A percentile compares a stretch with the other conserved stretches of the same genome.
Evolutionary conservation across 306 rosid genomes (phyloP).

Genomic region (Sicyos edulis): DNA sequence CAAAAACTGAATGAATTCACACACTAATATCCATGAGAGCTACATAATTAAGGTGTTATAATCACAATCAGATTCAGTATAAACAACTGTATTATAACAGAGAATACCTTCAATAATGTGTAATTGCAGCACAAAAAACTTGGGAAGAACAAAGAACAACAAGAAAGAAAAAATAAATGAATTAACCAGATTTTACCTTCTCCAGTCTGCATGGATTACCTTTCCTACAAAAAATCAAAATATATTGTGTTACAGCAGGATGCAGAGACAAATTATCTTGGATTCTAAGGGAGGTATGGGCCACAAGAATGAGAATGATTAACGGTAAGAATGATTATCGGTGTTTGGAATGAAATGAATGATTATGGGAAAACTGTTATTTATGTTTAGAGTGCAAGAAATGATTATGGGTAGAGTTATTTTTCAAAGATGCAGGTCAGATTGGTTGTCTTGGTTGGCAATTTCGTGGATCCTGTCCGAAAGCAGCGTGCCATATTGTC

Average conservation of each 20-base stretch:
- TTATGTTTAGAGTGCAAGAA: too few relatives aligned
- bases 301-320: too few relatives aligned
- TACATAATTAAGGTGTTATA: constrained; percentile 19
- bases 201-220: constrained; percentile 88
- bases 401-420: too few relatives aligned
- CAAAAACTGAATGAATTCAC: neutral
- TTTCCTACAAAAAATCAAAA: constrained; percentile 48
- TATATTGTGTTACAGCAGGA: neutral
- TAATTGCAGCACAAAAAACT: constrained; percentile 16
- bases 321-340: too few relatives aligned
- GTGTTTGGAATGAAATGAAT: too few relatives aligned
- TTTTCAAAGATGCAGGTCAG: too few relatives aligned
- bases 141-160: neutral
- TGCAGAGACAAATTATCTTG: neutral
- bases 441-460: constrained; percentile 4
- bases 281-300: neutral
- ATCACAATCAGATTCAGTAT: constrained; percentile 23
- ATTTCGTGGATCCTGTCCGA: constrained; percentile 25
- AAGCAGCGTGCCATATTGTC: constrained; percentile 19
- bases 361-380: too few relatives aligned
- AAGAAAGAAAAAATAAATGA: constrained; percentile 3
- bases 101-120: constrained; percentile 12
- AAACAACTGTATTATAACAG: constrained; percentile 14
- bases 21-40: constrained; percentile 2
- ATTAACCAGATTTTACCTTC: constrained; percentile 48